Evolutionary conservation across 2,329 filamentous ascomycete genomes (phyloP), one percentile per base, ranked within the genome.

Genomic region (Hansfordia pulvinata): DNA sequence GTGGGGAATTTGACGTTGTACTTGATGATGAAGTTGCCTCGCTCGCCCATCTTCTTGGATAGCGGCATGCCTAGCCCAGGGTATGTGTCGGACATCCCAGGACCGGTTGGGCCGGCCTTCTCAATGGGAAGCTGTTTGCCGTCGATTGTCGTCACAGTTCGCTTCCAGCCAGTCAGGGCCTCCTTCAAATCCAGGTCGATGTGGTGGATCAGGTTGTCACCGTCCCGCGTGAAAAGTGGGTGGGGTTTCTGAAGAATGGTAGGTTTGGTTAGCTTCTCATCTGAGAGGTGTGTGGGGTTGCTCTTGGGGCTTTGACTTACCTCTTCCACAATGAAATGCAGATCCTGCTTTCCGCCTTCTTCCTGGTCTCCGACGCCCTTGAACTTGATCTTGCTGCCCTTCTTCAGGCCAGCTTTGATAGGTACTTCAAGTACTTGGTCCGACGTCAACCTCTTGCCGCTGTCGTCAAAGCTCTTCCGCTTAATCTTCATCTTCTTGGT

Each of bases 401-500:
- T 86, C 59, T 96, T 94, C 54, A 96, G 59, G 32, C 90, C 90
- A 5, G 84, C 76, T 59, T 94, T 96, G 58, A 98, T 93, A 24
- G 85, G 84, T 27, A 96, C 88, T 47, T 93, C 85, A 17, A 98
- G 60, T 11, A 94, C 83, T 44, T 86, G 81, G 42, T 98, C 90
- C 33, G 86, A 81, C 3, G 77, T 79, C 22, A 72, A 82, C 41
- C 85, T 75, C 61, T 93, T 93, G 31, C 84, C 84, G 1, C 67
- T 76, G 12, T 76, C 64, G 51, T 98, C 90, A 50, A 83, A 96
- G 11, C 79, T 85, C 71, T 96, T 96, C 45, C 88, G 73, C 63
- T 93, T 94, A 37, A 96, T 93, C 60, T 90, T 93, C 68, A 98
- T 84, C 66, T 93, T 94, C 70, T 98, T 98, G 25, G 79, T 84